Percentiles rank a stretch among this genome's conserved stretches.
Conservation (phyloP, 352 stramenopile genomes). For the Phytophthora syringae region DNA sequence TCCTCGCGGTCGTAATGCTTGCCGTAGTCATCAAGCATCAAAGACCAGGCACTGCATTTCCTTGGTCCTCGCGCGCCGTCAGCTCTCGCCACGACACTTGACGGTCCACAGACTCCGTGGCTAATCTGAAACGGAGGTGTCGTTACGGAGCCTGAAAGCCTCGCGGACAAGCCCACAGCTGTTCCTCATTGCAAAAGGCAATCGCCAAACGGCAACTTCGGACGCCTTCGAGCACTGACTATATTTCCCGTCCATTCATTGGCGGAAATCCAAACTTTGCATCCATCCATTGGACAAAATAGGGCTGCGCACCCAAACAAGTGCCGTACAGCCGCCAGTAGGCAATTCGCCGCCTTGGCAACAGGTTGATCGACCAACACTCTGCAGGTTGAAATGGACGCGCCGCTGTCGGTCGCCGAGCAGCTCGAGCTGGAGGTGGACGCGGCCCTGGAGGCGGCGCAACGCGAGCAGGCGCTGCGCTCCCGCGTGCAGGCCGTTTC, state of each 20-base stretch:
- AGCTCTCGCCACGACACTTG: slow-evolving; percentile 3
- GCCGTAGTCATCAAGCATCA: not conserved
- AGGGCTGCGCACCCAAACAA: no score
- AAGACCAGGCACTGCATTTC: not conserved
- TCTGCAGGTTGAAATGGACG: not conserved
- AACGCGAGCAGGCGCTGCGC: slow-evolving; percentile 38
- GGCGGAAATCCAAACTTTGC: not conserved
- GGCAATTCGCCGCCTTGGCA: no score
- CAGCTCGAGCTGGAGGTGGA: slow-evolving; percentile 19
- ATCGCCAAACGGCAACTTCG: not conserved
- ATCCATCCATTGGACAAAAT: no score
- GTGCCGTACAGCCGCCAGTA: no score
- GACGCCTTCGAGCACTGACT: not conserved
- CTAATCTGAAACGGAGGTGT: not conserved
- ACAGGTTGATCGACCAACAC: no score
- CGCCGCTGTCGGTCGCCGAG: not conserved
- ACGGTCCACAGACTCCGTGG: not conserved
- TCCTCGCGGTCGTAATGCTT: not conserved
- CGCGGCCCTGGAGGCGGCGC: slow-evolving; percentile 15
- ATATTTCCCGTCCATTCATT: not conserved
- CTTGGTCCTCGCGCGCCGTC: slow-evolving; percentile 2
- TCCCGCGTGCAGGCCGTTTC: slow-evolving; percentile 61
- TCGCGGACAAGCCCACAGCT: not conserved
- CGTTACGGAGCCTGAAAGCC: slow-evolving; percentile 4
- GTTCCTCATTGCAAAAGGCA: no score